phyloP scores from a whole-genome alignment of 331 rosid species.

The Dryas integrifolia region DNA sequence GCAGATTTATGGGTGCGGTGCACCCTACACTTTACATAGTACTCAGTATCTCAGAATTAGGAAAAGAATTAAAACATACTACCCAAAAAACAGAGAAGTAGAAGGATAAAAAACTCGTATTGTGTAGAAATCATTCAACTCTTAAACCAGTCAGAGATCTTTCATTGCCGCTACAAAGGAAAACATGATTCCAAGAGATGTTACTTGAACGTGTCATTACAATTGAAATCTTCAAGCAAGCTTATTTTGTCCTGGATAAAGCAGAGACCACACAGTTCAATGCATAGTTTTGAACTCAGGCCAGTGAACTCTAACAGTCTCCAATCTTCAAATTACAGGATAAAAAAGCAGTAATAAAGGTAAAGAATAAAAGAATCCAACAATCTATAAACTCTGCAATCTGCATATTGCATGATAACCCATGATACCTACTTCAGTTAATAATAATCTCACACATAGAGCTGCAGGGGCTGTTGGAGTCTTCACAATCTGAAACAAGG shows the following conservation, averaged over 20 bases:
- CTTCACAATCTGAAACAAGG: conserved; percentile 49
- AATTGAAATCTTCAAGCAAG: conserved; percentile 18
- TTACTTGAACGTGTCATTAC: conserved; percentile 8
- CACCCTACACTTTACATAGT: no score
- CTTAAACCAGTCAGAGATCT: conserved; percentile 1
- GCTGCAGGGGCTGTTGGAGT: conserved; percentile 26
- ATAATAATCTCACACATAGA: conserved; percentile 40
- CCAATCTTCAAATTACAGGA: conserved; percentile 22
- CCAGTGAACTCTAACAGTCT: conserved; percentile 29
- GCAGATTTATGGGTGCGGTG: no score
- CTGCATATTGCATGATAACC: neutral
- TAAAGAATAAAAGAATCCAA: conserved; percentile 34
- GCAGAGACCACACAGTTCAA: conserved; percentile 43
- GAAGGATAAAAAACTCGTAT: neutral
- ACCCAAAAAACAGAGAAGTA: neutral
- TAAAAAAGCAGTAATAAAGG: neutral
- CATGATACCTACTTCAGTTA: conserved; percentile 9
- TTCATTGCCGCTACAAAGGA: neutral
- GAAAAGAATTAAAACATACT: neutral
- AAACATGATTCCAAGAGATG: neutral
- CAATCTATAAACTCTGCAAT: conserved; percentile 9
- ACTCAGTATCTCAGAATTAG: no score
- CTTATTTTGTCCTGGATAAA: conserved; percentile 23
- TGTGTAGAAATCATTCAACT: neutral
- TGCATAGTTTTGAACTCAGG: conserved; percentile 49